Evolutionary conservation across 805 yeast species (phyloP), one percentile per base, ranked within the genome.

Genomic region (Candida arabinofermentans): DNA sequence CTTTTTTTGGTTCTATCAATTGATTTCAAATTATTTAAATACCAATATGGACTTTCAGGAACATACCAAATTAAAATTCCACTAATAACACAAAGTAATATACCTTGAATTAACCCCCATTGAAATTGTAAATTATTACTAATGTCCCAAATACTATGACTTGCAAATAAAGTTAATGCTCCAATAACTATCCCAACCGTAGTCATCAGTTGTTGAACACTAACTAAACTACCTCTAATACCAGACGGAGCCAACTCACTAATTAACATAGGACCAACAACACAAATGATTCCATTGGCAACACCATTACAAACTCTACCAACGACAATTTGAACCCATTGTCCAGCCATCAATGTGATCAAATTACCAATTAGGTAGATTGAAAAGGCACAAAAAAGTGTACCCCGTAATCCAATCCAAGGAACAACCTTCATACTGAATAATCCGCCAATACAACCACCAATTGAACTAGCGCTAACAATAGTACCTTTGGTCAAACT

Each of bases 41-140:
- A 46, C 63, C 61, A 64, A 27, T 47, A 40, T 8, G 70, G 69
- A 0, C 67, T 59, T 37, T 65, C 69, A 0, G 69, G 69, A 23
- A 60, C 65, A 24, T 53, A 18, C 54, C 53, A 49, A 27, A 62
- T 57, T 6, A 48, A 26, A 8, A 46, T 22, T 17, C 49, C 45
- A 10, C 49, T 27, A 2, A 48, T 3, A 4, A 49, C 9, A 7
- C 51, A 41, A 13, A 58, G 29, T 1, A 47, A 22, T 5, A 59
- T 30, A 4, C 59, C 56, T 16, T 52, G 48, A 1, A 53, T 17
- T 24, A 61, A 26, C 0, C 62, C 59, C 27, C 48, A 43, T 22
- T 41, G 41, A 31, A 37, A 64, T 35, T 64, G 67, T 16, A 49
- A 37, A 12, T 34, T 24, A 18, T 45, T 43, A 0, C 35, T 33